A percentile compares a stretch with the other conserved stretches of the same genome.
These are phyloP conservation scores for Cystobasidium pallidum DNA, from an alignment of 1,284 basidiomycete species.

Conservation along the genomic window DNA sequence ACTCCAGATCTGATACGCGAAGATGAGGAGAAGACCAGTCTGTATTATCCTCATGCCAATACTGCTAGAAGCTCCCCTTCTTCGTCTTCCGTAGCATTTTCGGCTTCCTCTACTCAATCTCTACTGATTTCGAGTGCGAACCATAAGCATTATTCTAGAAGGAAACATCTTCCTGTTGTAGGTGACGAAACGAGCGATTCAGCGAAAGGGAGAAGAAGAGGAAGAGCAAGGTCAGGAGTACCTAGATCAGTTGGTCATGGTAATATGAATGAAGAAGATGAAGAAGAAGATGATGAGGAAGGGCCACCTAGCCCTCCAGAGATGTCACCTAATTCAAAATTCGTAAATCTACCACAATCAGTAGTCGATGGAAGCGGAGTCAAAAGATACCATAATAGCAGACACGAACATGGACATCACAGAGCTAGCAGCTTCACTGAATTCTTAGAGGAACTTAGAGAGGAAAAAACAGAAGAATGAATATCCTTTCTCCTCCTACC, in stretches of 20 bases:
- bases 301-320: conserved; percentile 19
- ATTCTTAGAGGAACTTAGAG: conserved; percentile 19
- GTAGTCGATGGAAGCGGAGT: neutral
- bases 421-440: conserved; percentile 24
- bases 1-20: conserved; percentile 37
- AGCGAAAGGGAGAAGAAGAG: neutral
- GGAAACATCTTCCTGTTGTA: too few species aligned
- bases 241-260: too few species aligned
- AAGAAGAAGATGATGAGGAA: conserved; percentile 13
- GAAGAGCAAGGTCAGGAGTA: neutral
- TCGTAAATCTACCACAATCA: neutral
- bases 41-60: conserved; percentile 17
- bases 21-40: conserved; percentile 18
- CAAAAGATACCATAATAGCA: neutral
- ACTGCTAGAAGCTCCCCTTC: neutral
- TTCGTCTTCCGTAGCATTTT: neutral
- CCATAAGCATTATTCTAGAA: neutral
- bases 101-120: conserved; percentile 9
- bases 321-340: conserved; percentile 11
- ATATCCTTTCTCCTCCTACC: neutral
- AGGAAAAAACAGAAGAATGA: neutral
- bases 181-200: too few species aligned
- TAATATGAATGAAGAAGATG: neutral
- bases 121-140: neutral
- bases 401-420: too few species aligned